Percentiles rank a stretch among this genome's conserved stretches.
These are phyloP conservation scores for Vaccinium darrowii DNA, from an alignment of 148 eudicot genomes.

Conservation along the genomic window DNA sequence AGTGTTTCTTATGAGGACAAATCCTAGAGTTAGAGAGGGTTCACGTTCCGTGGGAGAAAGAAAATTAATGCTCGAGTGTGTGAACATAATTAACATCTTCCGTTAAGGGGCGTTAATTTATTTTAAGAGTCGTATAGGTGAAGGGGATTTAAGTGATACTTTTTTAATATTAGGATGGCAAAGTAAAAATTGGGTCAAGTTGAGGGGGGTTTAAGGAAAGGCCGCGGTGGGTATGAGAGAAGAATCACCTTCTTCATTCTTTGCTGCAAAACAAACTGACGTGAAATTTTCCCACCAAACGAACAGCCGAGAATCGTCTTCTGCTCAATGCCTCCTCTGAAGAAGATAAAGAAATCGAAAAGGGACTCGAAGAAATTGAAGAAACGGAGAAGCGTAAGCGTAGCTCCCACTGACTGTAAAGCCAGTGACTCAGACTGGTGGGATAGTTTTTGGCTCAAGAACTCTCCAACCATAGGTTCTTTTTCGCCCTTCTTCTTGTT, in stretches of 20 bases:
- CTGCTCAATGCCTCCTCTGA: conserved; percentile 38
- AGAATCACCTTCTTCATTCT: not conserved
- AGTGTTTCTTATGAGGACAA: too few relatives aligned
- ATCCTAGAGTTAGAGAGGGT: too few relatives aligned
- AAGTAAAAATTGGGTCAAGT: too few relatives aligned
- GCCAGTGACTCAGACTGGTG: conserved; percentile 88
- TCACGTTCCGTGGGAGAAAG: too few relatives aligned
- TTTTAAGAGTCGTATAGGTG: too few relatives aligned
- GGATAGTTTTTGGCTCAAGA: conserved; percentile 78
- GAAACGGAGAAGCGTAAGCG: conserved; percentile 35
- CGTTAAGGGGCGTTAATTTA: too few relatives aligned
- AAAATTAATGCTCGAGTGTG: too few relatives aligned
- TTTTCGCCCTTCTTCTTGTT: not conserved
- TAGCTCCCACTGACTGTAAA: conserved; percentile 58
- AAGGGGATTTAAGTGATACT: too few relatives aligned
- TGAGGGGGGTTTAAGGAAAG: too few relatives aligned
- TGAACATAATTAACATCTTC: too few relatives aligned
- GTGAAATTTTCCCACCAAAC: not conserved
- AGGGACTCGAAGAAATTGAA: conserved; percentile 45
- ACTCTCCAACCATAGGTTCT: conserved; percentile 56
- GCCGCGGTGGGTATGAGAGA: too few relatives aligned
- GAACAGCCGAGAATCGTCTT: not conserved
- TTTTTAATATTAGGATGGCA: too few relatives aligned
- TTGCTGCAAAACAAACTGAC: not conserved
- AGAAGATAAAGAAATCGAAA: conserved; percentile 58